phyloP scores from a whole-genome alignment of 805 yeast species.

The Myxozyma nipponensis region DNA sequence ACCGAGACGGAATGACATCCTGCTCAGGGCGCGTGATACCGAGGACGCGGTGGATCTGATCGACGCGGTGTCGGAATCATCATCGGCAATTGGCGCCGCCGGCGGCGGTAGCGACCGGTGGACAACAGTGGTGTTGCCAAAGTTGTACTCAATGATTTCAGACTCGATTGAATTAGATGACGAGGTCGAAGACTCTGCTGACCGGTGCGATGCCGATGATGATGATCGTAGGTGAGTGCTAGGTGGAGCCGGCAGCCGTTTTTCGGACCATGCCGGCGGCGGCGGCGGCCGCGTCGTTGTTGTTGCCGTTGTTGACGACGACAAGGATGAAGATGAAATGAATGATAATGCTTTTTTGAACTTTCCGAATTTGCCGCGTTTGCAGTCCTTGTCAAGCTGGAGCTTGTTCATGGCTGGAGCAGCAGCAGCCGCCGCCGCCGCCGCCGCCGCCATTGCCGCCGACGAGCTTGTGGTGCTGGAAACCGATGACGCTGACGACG shows the following conservation, averaged over 20 bases:
- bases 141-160: constrained; percentile 12
- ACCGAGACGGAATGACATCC: not conserved
- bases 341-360: constrained; percentile 18
- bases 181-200: not conserved
- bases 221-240: not conserved
- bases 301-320: not conserved
- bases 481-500: not conserved
- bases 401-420: not conserved
- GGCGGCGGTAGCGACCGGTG: not conserved
- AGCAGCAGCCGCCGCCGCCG: not conserved
- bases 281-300: not conserved
- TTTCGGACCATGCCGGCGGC: constrained; percentile 2
- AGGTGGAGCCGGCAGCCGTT: not conserved
- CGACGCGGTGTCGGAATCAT: constrained; percentile 14
- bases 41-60: constrained; percentile 20
- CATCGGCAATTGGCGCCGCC: not conserved
- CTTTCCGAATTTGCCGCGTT: not conserved
- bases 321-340: constrained; percentile 5
- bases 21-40: constrained; percentile 16
- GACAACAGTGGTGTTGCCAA: constrained; percentile 3
- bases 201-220: not conserved
- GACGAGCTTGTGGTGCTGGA: not conserved
- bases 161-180: not conserved
- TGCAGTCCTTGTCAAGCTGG: not conserved
- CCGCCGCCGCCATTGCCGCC: not conserved